Evolutionary conservation across 2,329 filamentous ascomycete genomes (phyloP).

Genomic region (Fusarium sororula): DNA sequence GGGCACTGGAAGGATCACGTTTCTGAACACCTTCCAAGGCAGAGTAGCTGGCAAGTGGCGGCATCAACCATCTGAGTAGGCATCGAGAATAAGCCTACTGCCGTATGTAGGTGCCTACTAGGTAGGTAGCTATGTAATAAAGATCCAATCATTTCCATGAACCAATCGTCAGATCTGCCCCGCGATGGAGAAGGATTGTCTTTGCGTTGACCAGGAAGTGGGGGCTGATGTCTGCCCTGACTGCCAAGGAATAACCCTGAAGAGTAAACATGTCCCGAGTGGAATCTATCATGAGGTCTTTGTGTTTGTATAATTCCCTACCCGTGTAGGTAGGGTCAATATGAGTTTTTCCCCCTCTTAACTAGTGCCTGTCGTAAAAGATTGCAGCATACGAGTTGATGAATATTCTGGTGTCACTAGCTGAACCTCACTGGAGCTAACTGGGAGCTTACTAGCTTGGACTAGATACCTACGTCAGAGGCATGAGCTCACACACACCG

Average conservation of each 20-base stretch:
- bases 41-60: conserved; percentile 11
- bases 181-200: conserved; percentile 11
- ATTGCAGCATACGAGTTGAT: background rate
- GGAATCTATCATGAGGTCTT: background rate
- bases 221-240: conserved; percentile 17
- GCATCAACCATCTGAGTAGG: background rate
- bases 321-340: background rate
- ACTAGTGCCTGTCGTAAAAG: background rate
- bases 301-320: background rate
- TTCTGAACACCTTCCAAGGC: conserved; percentile 26
- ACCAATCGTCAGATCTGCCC: conserved; percentile 12
- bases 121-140: background rate
- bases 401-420: background rate
- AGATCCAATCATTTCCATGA: conserved; percentile 22
- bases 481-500: conserved; percentile 5
- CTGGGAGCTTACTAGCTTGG: background rate
- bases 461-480: conserved; percentile 16
- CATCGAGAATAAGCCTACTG: background rate
- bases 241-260: conserved; percentile 13
- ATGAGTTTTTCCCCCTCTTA: background rate
- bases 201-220: conserved; percentile 9
- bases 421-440: background rate
- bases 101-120: background rate
- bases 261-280: background rate
- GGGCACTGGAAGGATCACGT: conserved; percentile 27